Base-by-base conservation (phyloP, 345 rosid genomes). In the Limnanthes douglasii region DNA sequence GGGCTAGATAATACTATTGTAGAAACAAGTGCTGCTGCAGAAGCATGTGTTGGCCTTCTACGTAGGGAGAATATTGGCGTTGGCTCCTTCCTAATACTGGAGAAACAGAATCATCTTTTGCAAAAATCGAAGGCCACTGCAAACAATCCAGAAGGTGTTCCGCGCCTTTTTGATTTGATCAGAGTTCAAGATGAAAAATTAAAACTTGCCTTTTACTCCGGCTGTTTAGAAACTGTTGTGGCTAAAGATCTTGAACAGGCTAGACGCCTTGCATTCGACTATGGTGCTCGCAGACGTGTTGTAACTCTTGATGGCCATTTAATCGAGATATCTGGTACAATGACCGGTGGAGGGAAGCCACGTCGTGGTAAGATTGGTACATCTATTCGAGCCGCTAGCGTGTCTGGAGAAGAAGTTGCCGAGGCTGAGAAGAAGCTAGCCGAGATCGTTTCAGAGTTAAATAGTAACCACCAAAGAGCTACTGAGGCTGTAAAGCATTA, bases 331-430 rank as follows among this genome's bases (percentile, higher is more conserved):
- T 80, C 94, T 54, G 98, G 98, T 43, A 90, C 98, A 6, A 84
- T 90, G 95, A 90, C 84, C 50, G 98, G 98, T 30, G 98, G 98
- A 66, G 53, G 70, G 52, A 84, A 72, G 69, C 96, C 95, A 35
- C 81, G 85, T 19, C 95, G 95, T 33, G 95, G 98, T 31, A 88
- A 72, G 72, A 88, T 88, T 81, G 98, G 98, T 11, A 77, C 98
- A 37, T 76, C 81, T 52, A 62, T 88, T 69, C 84, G 86, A 48
- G 68, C 75, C 21, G 32, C 73, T 13, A 83, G 72, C 43, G 86
- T 84, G 37, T 76, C 95, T 36, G 61, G 54, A 3, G 97, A 84
- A 65, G 68, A 54, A 41, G 68, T 84, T 45, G 40, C 52, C 34
- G 51, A 43, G 56, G 90, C 86, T 20, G 97, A 79, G 64, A 59